Base-by-base conservation (phyloP, 768 basidiomycete species). In the Gyrodon lividus region DNA sequence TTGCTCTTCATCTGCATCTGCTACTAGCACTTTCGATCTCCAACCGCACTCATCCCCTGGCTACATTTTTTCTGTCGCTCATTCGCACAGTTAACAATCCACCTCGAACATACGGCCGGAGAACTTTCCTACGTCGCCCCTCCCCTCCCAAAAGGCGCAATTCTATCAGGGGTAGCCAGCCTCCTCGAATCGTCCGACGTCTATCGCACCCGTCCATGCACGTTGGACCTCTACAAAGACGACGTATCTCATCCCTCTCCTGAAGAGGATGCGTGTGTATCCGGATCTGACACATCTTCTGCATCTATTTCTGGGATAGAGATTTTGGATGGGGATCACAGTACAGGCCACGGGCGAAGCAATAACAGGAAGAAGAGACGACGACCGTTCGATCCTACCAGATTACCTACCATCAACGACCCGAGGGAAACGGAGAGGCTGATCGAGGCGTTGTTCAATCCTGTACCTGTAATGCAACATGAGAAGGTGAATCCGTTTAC, bases 391-490 rank as follows among this genome's bases (percentile, higher is more conserved):
- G 67, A 74, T 37, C 48, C 67, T 9, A 57, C 68, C 50, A 61
- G 60, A 22, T 73, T 87, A 6, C 82, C 82, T 2, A 62, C 70
- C 16, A 77, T 80, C 4, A 76, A 78, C 54, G 83, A 85, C 1
- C 77, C 83, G 2, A 78, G 79, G 45, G 80, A 82, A 13, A 90
- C 88, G 0, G 87, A 88, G 63, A 74, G 74, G 33, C 75, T 92
- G 37, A 90, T 91, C 61, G 89, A 92, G 49, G 82, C 86, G 5
- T 65, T 92, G 22, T 92, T 92, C 64, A 92, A 92, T 59, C 89
- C 89, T 2, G 75, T 76, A 2, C 77, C 74, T 2, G 79, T 79
- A 8, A 71, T 70, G 2, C 57, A 57, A 5, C 53, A 49, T 1
- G 44, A 22, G 30, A 52, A 51, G 35, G 53, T 68, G 17, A 67